A percentile compares a stretch with the other conserved stretches of the same genome.
These are phyloP conservation scores for Didymella lethalis DNA, from an alignment of 2,329 filamentous ascomycete genomes.

Conservation along the genomic window DNA sequence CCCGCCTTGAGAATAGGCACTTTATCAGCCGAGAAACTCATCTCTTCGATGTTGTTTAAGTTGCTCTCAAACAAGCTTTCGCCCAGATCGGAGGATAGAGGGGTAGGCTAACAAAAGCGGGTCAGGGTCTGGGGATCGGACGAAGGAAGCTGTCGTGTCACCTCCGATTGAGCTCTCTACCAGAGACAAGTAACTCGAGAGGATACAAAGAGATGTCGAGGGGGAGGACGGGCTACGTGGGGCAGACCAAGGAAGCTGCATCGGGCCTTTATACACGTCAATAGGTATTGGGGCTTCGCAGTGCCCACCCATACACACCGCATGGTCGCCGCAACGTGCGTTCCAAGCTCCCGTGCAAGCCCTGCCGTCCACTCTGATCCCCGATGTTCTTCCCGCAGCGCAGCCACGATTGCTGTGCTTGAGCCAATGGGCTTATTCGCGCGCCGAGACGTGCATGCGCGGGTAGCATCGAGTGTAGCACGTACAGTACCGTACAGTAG, in stretches of 20 bases:
- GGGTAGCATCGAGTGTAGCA: conserved; percentile 3
- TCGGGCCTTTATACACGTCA: conserved; percentile 20
- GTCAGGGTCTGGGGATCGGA: conserved; percentile 1
- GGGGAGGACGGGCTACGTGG: background rate
- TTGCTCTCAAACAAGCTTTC: conserved; percentile 18
- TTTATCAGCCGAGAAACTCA: conserved; percentile 49
- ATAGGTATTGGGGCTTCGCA: background rate
- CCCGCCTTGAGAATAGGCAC: conserved; percentile 43
- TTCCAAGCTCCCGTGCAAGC: background rate
- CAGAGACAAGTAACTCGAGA: background rate
- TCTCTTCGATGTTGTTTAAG: conserved; percentile 20
- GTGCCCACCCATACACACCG: conserved; percentile 19
- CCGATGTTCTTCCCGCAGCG: conserved; percentile 6
- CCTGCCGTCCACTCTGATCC: conserved; percentile 8
- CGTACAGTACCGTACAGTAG: background rate
- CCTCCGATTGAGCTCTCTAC: background rate
- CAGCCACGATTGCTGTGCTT: conserved; percentile 1
- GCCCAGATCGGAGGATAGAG: conserved; percentile 7
- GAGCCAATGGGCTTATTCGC: background rate
- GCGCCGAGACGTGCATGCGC: background rate
- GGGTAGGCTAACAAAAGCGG: conserved; percentile 17
- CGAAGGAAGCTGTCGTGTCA: conserved; percentile 7
- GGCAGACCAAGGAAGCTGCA: background rate
- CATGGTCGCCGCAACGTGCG: conserved; percentile 16
- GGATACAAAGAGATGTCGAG: background rate